A percentile compares a stretch with the other conserved stretches of the same genome.
Evolutionary conservation across 73 alveolate genomes (phyloP).

Genomic region (Halteria grandinella): DNA sequence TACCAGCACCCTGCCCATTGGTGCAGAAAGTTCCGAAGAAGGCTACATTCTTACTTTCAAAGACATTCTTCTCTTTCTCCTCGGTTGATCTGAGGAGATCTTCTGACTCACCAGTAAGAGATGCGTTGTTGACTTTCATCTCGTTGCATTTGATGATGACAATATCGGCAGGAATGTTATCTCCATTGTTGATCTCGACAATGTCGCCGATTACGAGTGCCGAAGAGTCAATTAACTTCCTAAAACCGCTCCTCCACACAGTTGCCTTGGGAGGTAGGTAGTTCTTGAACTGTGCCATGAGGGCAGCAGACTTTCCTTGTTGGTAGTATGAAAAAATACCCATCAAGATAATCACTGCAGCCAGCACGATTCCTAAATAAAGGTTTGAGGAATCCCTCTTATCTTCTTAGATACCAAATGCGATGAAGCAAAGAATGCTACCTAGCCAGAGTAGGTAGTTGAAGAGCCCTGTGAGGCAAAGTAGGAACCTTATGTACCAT

Average conservation of each 20-base stretch:
- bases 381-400: conserved; percentile 68
- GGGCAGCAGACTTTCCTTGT: conserved; percentile 79
- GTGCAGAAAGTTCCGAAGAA: conserved; percentile 96
- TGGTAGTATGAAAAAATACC: conserved; percentile 81
- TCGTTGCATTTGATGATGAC: conserved; percentile 86
- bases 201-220: conserved; percentile 96
- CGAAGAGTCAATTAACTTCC: conserved; percentile 77
- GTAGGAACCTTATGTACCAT: conserved; percentile 72
- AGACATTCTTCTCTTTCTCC: conserved; percentile 90
- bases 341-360: conserved; percentile 73
- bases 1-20: conserved; percentile 94
- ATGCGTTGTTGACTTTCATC: conserved; percentile 93
- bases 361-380: conserved; percentile 81
- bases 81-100: conserved; percentile 85
- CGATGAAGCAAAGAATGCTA: conserved; percentile 77
- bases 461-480: conserved; percentile 84
- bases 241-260: conserved; percentile 88
- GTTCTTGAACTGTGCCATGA: conserved; percentile 88
- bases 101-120: conserved; percentile 96
- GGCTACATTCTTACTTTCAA: conserved; percentile 93
- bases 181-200: conserved; percentile 92
- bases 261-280: conserved; percentile 85
- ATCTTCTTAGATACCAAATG: conserved; percentile 63
- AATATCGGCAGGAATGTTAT: conserved; percentile 97
- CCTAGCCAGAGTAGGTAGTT: conserved; percentile 85